Evolutionary conservation across 1,284 basidiomycete genomes (phyloP).

Genomic region (Cutaneotrichosporon cyanovorans): DNA sequence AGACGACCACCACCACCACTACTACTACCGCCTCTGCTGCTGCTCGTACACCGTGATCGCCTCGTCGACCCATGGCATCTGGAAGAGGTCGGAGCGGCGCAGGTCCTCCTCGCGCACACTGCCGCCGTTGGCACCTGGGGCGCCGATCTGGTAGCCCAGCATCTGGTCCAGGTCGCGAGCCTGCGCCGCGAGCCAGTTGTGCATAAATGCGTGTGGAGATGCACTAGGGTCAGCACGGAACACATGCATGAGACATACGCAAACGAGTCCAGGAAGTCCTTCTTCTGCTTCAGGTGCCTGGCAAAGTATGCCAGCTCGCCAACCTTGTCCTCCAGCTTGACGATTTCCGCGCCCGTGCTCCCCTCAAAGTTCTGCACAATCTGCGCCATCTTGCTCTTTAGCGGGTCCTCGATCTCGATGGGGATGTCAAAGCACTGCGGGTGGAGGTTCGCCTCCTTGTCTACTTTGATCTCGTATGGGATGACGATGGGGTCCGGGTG

Average conservation of each 20-base stretch:
- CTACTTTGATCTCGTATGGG: constrained; percentile 54
- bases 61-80: constrained; percentile 66
- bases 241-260: constrained; percentile 44
- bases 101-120: constrained; percentile 77
- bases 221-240: constrained; percentile 18
- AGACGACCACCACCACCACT: neutral
- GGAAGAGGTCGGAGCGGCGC: constrained; percentile 79
- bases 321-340: constrained; percentile 81
- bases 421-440: constrained; percentile 77
- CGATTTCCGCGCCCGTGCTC: constrained; percentile 58
- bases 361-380: constrained; percentile 66
- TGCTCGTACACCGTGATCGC: constrained; percentile 44
- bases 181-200: constrained; percentile 84
- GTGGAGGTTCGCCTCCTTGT: constrained; percentile 40
- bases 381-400: constrained; percentile 67
- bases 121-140: constrained; percentile 49
- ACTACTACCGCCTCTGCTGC: constrained; percentile 16
- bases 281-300: constrained; percentile 75
- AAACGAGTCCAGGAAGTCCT: constrained; percentile 78
- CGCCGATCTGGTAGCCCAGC: constrained; percentile 67
- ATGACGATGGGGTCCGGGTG: constrained; percentile 77
- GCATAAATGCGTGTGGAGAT: constrained; percentile 58
- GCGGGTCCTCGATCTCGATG: constrained; percentile 76
- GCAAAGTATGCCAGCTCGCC: constrained; percentile 70
- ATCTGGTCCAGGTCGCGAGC: constrained; percentile 81